Evolutionary conservation across 805 yeast species (phyloP), one percentile per base, ranked within the genome.

Genomic region (Brettanomyces anomalus): DNA sequence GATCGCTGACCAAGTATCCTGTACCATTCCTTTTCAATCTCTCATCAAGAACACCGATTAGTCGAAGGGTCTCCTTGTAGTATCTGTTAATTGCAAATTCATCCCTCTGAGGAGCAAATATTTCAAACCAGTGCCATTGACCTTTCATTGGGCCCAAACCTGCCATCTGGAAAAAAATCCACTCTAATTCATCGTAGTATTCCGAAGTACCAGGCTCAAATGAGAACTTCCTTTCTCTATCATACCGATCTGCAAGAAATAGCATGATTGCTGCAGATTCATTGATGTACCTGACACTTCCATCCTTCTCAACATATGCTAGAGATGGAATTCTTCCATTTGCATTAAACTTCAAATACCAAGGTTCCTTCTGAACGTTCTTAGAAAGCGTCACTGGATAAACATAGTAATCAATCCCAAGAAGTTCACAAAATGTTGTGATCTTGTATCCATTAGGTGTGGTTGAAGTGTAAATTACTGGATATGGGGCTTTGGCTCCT

Each of bases 261-360:
- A 66, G 60, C 58, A 81, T 56, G 47, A 80, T 79, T 2, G 85
- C 83, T 28, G 74, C 85, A 30, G 79, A 68, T 60, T 80, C 85
- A 49, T 71, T 69, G 21, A 81, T 54, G 18, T 72, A 61, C 26
- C 66, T 65, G 6, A 56, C 56, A 34, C 70, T 58, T 4, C 77
- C 79, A 4, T 69, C 64, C 31, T 56, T 52, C 33, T 58, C 54
- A 17, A 50, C 64, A 46, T 67, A 69, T 1, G 64, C 62, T 31
- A 81, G 57, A 0, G 78, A 68, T 21, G 87, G 86, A 40, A 81
- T 73, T 51, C 77, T 64, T 4, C 86, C 85, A 51, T 79, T 78
- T 16, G 81, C 79, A 56, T 79, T 77, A 53, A 76, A 57, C 42
- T 71, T 64, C 40, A 76, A 54, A 49, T 65, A 80, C 79, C 81